These are phyloP conservation scores for Infundibulicybe gibba DNA, from an alignment of 768 basidiomycete genomes.

Conservation along the genomic window DNA sequence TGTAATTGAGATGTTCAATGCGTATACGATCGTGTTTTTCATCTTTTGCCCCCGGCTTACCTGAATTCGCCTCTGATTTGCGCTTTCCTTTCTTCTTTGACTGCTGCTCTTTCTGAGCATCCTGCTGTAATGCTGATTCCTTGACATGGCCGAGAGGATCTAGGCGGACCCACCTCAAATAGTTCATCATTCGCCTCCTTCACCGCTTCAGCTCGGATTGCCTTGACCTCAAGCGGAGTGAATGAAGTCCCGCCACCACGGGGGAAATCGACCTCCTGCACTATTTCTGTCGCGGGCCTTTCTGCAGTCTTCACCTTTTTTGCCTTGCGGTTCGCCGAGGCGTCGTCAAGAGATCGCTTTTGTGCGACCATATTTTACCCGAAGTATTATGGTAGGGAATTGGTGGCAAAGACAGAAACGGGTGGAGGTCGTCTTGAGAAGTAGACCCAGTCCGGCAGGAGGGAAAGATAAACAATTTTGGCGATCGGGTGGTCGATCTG, in stretches of 20 bases:
- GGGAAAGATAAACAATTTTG: slow-evolving; percentile 18
- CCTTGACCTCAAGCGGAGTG: slow-evolving; percentile 87
- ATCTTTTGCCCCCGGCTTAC: slow-evolving; percentile 21
- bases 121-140: slow-evolving; percentile 21
- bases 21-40: slow-evolving; percentile 59
- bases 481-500: slow-evolving; percentile 11
- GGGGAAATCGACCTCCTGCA: slow-evolving; percentile 89
- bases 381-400: too few species aligned
- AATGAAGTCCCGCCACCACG: slow-evolving; percentile 89
- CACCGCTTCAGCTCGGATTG: slow-evolving; percentile 77
- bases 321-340: slow-evolving; percentile 38
- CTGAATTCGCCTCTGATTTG: slow-evolving; percentile 38
- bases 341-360: slow-evolving; percentile 63
- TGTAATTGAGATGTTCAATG: slow-evolving; percentile 92
- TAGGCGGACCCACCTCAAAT: slow-evolving; percentile 48
- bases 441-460: too few species aligned
- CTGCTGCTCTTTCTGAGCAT: slow-evolving; percentile 36
- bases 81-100: slow-evolving; percentile 42
- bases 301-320: slow-evolving; percentile 59
- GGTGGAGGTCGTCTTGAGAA: too few species aligned
- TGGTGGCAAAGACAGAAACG: too few species aligned
- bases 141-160: neutral
- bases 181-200: slow-evolving; percentile 83
- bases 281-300: slow-evolving; percentile 17
- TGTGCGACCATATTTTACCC: slow-evolving; percentile 39